Evolutionary conservation across 441 rosid genomes (phyloP), one percentile per base, ranked within the genome.

Genomic region (Jatropha multifida): DNA sequence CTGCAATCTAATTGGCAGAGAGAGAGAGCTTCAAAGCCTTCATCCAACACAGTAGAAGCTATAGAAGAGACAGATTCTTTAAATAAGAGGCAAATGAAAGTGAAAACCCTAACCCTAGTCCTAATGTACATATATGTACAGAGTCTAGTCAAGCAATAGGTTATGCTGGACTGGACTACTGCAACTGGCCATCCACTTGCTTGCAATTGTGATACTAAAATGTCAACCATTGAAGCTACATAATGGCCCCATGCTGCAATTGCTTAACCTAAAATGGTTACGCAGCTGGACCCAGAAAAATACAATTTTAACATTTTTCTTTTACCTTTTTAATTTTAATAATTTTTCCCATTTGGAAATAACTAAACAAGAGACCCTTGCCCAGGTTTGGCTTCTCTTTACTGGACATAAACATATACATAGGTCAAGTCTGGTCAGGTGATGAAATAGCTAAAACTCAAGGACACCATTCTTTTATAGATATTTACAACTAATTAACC

Each of bases 121-220:
- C 80, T 73, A 72, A 77, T 69, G 42, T 37, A 13, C 5, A 52
- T 7, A 38, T 65, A 63, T 58, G 40, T 37, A 37, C 27, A 68
- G 48, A 72, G 75, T 65, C 55, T 67, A 76, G 26, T 18, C 42
- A 41, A 81, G 74, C 65, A 72, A 71, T 77, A 80, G 85, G 82
- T 72, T 83, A 74, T 77, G 85, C 79, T 70, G 81, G 79, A 69
- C 79, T 75, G 82, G 80, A 70, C 18, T 38, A 68, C 75, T 76
- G 81, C 44, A 65, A 77, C 78, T 32, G 32, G 32, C 32, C 32
- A 32, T 32, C 32, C 32, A 32, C 1, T 73, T 75, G 41, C 66
- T 76, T 70, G 63, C 77, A 54, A 67, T 76, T 73, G 61, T 52
- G 79, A 75, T 55, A 65, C 46, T 69, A 63, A 68, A 38, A 54